Percentiles rank a stretch among this genome's conserved stretches.
Evolutionary conservation across 164 flowering plant species (phyloP).

Genomic region (Cinnamomum chago): DNA sequence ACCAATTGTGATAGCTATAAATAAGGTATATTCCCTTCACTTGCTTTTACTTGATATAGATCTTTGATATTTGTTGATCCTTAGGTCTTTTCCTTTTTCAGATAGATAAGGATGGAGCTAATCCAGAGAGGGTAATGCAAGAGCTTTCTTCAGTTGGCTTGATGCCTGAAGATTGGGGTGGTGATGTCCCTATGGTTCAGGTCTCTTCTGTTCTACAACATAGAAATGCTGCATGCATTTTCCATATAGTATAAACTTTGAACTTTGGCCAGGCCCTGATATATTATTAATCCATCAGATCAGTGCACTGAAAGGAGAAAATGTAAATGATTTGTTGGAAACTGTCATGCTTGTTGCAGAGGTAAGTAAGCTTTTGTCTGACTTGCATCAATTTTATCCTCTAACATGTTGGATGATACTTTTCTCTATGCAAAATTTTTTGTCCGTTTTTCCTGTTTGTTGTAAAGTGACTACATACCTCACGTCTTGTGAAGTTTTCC

Average conservation of each 20-base stretch:
- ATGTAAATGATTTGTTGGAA: constrained; percentile 79
- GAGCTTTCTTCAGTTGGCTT: constrained; percentile 88
- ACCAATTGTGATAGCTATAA: constrained; percentile 83
- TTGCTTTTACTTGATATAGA: neutral
- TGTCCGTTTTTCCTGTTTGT: neutral
- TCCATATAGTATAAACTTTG: constrained; percentile 2
- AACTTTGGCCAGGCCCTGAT: neutral
- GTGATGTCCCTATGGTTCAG: constrained; percentile 88
- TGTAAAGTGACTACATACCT: neutral
- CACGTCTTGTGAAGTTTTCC: neutral
- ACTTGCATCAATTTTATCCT: neutral
- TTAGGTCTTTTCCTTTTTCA: constrained; percentile 23
- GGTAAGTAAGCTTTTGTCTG: constrained; percentile 32
- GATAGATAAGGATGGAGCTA: constrained; percentile 97
- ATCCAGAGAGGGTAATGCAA: constrained; percentile 88
- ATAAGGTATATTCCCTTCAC: constrained; percentile 49
- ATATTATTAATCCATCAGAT: constrained; percentile 40
- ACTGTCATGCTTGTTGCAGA: constrained; percentile 92
- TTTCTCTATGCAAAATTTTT: neutral
- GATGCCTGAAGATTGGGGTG: constrained; percentile 98
- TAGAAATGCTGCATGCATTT: too few species aligned
- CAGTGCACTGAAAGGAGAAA: constrained; percentile 90
- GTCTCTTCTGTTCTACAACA: constrained; percentile 22
- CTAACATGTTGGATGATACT: neutral
- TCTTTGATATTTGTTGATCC: neutral